Evolutionary conservation across 768 basidiomycete species (phyloP), one percentile per base, ranked within the genome.

Genomic region (Boletus huronensis): DNA sequence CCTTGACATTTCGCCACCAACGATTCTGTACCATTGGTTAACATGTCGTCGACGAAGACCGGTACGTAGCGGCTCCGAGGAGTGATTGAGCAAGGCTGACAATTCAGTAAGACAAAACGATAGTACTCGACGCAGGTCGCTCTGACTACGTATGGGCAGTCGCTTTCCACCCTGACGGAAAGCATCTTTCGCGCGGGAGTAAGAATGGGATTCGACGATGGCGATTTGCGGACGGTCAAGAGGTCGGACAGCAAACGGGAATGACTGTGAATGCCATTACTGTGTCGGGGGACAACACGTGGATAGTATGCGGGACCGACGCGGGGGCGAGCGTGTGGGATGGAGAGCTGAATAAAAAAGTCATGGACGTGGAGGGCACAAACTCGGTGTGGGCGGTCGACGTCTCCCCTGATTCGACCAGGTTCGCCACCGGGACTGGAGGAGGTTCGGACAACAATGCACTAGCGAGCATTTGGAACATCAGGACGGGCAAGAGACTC

Each of bases 101-200:
- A 5, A 17, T 42, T 17, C 5, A 42, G 16, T 9, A 42, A 42
- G 25, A 42, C 9, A 25, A 42, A 25, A 26, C 2, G 2, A 25
- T 25, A 25, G 23, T 25, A 25, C 23, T 25, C 4, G 23, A 25
- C 23, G 4, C 23, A 16, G 25, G 41, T 7, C 4, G 5, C 16
- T 25, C 21, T 17, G 14, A 1, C 0, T 3, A 3, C 0, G 23
- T 42, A 16, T 26, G 1, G 0, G 9, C 25, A 25, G 16, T 26
- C 8, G 23, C 14, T 0, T 41, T 41, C 40, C 23, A 41, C 1
- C 14, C 40, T 8, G 40, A 41, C 3, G 16, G 25, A 17, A 5
- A 26, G 16, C 41, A 42, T 10, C 8, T 42, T 25, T 42, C 26
- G 5, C 0, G 41, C 9, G 41, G 41, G 16, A 5, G 2, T 1